Conservation (phyloP, 768 basidiomycete genomes). For the Tulasnella sp. region DNA sequence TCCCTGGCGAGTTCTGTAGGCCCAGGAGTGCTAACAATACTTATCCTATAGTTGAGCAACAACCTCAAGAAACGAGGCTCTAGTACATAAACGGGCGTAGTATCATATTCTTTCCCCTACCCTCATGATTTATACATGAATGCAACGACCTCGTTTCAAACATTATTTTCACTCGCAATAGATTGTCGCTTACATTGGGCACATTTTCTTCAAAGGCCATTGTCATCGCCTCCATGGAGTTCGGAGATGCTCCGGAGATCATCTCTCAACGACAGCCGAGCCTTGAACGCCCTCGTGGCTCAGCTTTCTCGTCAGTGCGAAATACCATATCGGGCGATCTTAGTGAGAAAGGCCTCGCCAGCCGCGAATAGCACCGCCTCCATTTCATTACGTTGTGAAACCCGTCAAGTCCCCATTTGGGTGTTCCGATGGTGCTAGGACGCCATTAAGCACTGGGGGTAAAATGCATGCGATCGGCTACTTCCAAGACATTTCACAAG, state of each 20-base stretch:
- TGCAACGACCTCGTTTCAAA: neutral
- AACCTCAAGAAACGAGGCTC: slow-evolving; percentile 78
- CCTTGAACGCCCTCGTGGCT: neutral
- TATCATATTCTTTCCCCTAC: neutral
- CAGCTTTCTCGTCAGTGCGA: neutral
- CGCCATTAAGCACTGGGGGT: too few species aligned
- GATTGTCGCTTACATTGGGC: neutral
- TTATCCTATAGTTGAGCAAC: slow-evolving; percentile 50
- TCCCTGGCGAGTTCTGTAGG: neutral
- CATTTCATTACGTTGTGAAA: neutral
- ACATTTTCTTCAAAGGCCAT: neutral
- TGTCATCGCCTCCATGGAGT: neutral
- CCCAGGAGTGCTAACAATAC: neutral
- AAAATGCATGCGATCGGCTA: neutral
- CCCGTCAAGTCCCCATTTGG: slow-evolving; percentile 1
- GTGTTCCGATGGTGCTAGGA: too few species aligned
- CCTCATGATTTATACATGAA: slow-evolving; percentile 3
- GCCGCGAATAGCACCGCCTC: neutral
- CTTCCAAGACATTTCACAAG: neutral
- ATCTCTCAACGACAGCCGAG: neutral
- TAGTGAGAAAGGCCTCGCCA: neutral
- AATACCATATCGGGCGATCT: slow-evolving; percentile 5
- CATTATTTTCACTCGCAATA: neutral
- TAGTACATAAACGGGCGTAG: neutral
- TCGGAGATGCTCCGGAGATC: slow-evolving; percentile 6